Conservation (phyloP, 2,329 filamentous ascomycete species). For the Shiraia bambusicola region DNA sequence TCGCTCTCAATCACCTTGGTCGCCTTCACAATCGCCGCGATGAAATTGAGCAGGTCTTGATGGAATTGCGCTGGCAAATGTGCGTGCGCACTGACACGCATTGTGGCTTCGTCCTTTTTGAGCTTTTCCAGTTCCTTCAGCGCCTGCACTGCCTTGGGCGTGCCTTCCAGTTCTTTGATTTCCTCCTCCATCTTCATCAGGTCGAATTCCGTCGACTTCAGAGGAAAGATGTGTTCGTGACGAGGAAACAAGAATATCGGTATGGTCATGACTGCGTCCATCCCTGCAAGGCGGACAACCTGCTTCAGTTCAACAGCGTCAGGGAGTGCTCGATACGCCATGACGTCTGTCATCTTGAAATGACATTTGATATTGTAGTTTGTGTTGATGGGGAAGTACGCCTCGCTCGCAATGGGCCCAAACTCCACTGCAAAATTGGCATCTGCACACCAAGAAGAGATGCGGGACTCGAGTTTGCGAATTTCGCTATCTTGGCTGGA, state of each 20-base stretch:
- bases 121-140: slow-evolving; percentile 45
- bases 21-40: slow-evolving; percentile 58
- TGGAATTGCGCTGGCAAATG: slow-evolving; percentile 54
- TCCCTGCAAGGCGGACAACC: slow-evolving; percentile 54
- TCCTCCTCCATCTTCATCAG: slow-evolving; percentile 40
- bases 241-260: slow-evolving; percentile 56
- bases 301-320: slow-evolving; percentile 49
- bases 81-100: slow-evolving; percentile 52
- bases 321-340: slow-evolving; percentile 52
- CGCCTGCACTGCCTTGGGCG: slow-evolving; percentile 47
- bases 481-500: slow-evolving; percentile 48
- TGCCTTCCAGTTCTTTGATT: slow-evolving; percentile 47
- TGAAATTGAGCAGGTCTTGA: slow-evolving; percentile 56
- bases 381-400: slow-evolving; percentile 53
- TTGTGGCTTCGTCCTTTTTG: slow-evolving; percentile 51
- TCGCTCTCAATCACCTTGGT: slow-evolving; percentile 59
- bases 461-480: slow-evolving; percentile 48
- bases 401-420: slow-evolving; percentile 48
- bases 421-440: slow-evolving; percentile 57
- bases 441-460: slow-evolving; percentile 54
- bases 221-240: slow-evolving; percentile 56
- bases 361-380: slow-evolving; percentile 51
- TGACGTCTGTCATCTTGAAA: slow-evolving; percentile 51
- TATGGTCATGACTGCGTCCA: slow-evolving; percentile 52
- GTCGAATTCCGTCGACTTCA: slow-evolving; percentile 39